These are phyloP conservation scores for Rhodotorula paludigena DNA, from an alignment of 768 basidiomycete genomes.

Conservation along the genomic window DNA sequence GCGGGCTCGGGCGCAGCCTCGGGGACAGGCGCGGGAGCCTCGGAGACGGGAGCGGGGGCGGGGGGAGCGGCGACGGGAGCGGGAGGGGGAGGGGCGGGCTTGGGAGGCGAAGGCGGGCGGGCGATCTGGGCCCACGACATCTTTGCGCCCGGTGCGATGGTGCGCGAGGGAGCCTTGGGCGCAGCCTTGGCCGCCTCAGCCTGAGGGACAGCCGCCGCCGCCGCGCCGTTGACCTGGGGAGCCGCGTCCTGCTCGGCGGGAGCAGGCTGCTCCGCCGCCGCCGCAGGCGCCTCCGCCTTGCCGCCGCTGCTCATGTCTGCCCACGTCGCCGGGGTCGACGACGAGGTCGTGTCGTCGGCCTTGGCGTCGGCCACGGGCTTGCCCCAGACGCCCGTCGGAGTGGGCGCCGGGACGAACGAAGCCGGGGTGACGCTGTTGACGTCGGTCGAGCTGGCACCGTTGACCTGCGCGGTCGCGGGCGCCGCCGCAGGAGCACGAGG, in stretches of 20 bases:
- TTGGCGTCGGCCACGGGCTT: constrained; percentile 15
- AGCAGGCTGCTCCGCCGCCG: neutral
- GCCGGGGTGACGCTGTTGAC: constrained; percentile 24
- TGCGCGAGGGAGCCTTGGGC: constrained; percentile 14
- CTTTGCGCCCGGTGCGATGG: constrained; percentile 33
- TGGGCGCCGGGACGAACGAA: constrained; percentile 27
- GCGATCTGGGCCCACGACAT: constrained; percentile 39
- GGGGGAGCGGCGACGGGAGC: constrained; percentile 16
- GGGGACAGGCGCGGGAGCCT: constrained; percentile 2
- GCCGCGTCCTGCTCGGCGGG: neutral
- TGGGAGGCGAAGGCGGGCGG: constrained; percentile 2
- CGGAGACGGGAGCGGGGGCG: constrained; percentile 19
- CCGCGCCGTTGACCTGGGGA: neutral
- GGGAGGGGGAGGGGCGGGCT: neutral
- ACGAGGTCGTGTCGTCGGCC: neutral
- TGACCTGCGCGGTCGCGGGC: neutral
- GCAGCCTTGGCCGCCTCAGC: neutral
- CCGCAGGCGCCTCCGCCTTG: neutral
- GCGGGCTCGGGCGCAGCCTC: constrained; percentile 17
- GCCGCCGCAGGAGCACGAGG: constrained; percentile 15
- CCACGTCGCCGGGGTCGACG: constrained; percentile 14
- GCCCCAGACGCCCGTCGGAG: constrained; percentile 32
- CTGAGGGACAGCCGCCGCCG: constrained; percentile 4
- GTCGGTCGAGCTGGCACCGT: constrained; percentile 6
- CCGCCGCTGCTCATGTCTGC: too few species aligned